Percentiles rank a stretch among this genome's conserved stretches.
Conservation (phyloP, 352 stramenopile species). For the Globisporangium canariense region DNA sequence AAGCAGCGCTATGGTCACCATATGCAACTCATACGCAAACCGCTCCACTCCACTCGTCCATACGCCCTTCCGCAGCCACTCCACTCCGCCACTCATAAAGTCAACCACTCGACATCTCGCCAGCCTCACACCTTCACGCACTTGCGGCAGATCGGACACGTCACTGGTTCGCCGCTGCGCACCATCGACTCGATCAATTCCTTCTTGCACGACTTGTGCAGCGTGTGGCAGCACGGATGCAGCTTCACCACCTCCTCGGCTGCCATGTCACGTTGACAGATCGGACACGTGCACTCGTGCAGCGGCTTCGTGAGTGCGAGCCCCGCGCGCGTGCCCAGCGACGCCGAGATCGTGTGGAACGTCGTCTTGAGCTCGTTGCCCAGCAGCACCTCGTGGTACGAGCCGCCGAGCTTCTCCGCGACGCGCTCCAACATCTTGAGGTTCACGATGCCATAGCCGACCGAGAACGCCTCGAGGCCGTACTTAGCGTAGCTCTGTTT, state of each 20-base stretch:
- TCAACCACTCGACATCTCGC: background rate
- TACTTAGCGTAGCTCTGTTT: conserved; percentile 53
- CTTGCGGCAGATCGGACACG: conserved; percentile 18
- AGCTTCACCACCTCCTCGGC: conserved; percentile 44
- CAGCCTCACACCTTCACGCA: background rate
- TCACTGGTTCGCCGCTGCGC: background rate
- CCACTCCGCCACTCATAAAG: too few relatives aligned
- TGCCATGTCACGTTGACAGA: conserved; percentile 58
- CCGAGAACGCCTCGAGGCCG: conserved; percentile 52
- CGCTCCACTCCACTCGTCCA: too few relatives aligned
- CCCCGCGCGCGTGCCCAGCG: conserved; percentile 51
- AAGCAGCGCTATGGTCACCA: too few relatives aligned
- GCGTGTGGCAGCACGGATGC: conserved; percentile 38
- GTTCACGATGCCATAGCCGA: conserved; percentile 75
- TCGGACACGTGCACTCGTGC: conserved; percentile 51
- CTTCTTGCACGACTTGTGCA: conserved; percentile 34
- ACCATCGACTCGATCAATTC: conserved; percentile 28
- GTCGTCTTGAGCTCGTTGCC: conserved; percentile 70
- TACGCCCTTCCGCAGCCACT: too few relatives aligned
- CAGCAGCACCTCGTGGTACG: conserved; percentile 57
- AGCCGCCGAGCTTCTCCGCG: conserved; percentile 47
- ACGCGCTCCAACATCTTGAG: conserved; percentile 53
- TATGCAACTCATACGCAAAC: too few relatives aligned
- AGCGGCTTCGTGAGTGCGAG: conserved; percentile 54
- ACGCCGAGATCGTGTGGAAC: conserved; percentile 74